Evolutionary conservation across 208 protist species (phyloP), one percentile per base, ranked within the genome.

Genomic region (Leptomonas pyrrhocoris): DNA sequence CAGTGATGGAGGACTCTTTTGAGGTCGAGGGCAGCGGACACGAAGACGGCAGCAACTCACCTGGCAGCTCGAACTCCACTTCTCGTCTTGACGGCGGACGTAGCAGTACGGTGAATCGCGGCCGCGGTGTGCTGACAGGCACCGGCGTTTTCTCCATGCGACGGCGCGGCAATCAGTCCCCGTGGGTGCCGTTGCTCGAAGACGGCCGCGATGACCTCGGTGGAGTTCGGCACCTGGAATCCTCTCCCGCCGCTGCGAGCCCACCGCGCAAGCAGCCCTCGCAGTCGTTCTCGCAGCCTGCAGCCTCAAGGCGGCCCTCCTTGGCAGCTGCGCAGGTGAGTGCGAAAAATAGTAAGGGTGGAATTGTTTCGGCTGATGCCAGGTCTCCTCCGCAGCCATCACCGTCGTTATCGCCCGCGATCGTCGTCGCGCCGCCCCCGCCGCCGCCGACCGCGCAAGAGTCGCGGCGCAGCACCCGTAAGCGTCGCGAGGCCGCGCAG

Each of bases 171-270:
- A 70, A 21, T 1, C 28, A 36, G 9, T 46, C 30, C 0, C 42
- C 64, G 21, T 70, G 64, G 64, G 64, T 70, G 54, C 64, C 64
- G 23, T 30, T 70, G 30, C 43, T 70, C 11, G 54, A 23, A 2
- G 64, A 70, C 16, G 8, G 27, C 40, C 28, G 53, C 11, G 38
- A 42, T 8, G 40, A 60, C 11, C 31, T 0, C 1, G 15, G 51
- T 11, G 42, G 30, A 3, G 27, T 1, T 16, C 42, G 40, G 2
- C 64, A 31, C 54, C 4, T 31, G 5, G 45, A 67, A 2, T 19
- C 48, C 21, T 31, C 18, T 12, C 12, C 30, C n/a, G 23, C 28
- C n/a, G 18, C 15, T 16, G 27, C 21, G 13, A 38, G 27, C 25
- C 3, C 45, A n/a, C 7, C 27, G 19, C 45, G 45, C 7, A 42